A percentile compares a stretch with the other conserved stretches of the same genome.
These are phyloP conservation scores for Yamadazyma atlantica DNA, from an alignment of 1,139 yeast genomes.

Conservation along the genomic window DNA sequence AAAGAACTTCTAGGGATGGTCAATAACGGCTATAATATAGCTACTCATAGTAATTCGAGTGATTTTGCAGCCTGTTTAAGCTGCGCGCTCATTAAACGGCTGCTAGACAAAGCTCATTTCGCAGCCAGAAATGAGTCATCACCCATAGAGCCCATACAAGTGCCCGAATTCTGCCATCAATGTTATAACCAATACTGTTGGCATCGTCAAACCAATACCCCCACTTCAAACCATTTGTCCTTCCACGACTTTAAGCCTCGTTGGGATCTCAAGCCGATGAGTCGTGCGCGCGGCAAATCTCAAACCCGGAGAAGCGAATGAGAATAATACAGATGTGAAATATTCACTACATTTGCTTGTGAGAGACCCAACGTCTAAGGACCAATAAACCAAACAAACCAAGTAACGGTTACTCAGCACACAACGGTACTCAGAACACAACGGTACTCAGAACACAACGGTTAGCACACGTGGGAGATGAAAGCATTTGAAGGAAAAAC, in stretches of 20 bases:
- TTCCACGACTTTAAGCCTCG: too few species aligned
- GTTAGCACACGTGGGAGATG: too few species aligned
- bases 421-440: too few species aligned
- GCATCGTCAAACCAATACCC: slow-evolving; percentile 3
- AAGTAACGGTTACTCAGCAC: too few species aligned
- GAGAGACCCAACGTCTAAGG: too few species aligned
- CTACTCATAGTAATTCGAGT: slow-evolving; percentile 45
- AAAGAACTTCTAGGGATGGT: slow-evolving; percentile 46
- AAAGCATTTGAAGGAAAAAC: neutral
- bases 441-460: too few species aligned
- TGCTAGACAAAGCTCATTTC: slow-evolving; percentile 41
- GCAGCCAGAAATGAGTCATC: slow-evolving; percentile 1
- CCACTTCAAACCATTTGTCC: neutral
- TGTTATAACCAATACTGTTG: slow-evolving; percentile 25
- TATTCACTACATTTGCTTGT: too few species aligned
- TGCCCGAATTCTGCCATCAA: slow-evolving; percentile 19
- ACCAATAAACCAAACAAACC: too few species aligned
- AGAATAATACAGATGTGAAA: neutral
- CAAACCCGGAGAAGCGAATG: neutral
- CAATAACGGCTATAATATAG: slow-evolving; percentile 51
- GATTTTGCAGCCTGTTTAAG: slow-evolving; percentile 53
- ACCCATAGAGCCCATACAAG: slow-evolving; percentile 1
- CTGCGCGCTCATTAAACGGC: slow-evolving; percentile 59
- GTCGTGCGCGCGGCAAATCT: neutral
- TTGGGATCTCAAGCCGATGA: too few species aligned